A percentile compares a stretch with the other conserved stretches of the same genome.
These are phyloP conservation scores for Salix purpurea DNA, from an alignment of 345 rosid genomes.

Conservation along the genomic window DNA sequence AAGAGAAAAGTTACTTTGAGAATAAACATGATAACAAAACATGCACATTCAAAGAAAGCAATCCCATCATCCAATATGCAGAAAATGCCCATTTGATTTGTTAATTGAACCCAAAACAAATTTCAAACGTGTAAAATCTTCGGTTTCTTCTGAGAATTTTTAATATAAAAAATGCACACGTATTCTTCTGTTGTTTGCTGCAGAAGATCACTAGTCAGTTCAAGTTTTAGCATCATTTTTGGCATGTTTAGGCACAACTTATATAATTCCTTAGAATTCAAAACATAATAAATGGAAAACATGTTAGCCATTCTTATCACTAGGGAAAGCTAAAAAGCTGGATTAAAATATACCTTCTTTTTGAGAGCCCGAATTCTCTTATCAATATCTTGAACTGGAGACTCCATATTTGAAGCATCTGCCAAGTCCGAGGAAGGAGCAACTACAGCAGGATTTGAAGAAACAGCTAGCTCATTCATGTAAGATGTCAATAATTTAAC, in stretches of 20 bases:
- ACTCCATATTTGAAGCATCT: constrained; percentile 34
- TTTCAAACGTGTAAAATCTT: not conserved
- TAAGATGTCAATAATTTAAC: constrained; percentile 56
- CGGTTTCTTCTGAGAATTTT: not conserved
- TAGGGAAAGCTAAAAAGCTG: constrained; percentile 1
- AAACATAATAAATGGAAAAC: not conserved
- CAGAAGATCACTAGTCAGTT: not conserved
- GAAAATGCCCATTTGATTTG: not conserved
- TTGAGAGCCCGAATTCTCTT: constrained; percentile 81
- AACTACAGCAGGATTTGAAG: constrained; percentile 35
- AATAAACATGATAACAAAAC: not conserved
- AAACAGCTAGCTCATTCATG: constrained; percentile 58
- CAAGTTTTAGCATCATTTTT: not conserved
- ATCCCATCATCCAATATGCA: not conserved
- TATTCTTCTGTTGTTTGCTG: not conserved
- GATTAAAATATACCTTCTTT: constrained; percentile 63
- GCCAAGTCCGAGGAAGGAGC: constrained; percentile 32
- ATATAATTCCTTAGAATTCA: constrained; percentile 2
- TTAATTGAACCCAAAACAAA: not conserved
- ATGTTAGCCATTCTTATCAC: not conserved
- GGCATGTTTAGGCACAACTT: not conserved
- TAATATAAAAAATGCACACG: not conserved
- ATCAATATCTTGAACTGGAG: constrained; percentile 56
- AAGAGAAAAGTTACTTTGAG: not conserved
- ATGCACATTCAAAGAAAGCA: not conserved